Percentiles rank a stretch among this genome's conserved stretches.
Evolutionary conservation across 768 basidiomycete genomes (phyloP).

Genomic region (Lentinula lateritia): DNA sequence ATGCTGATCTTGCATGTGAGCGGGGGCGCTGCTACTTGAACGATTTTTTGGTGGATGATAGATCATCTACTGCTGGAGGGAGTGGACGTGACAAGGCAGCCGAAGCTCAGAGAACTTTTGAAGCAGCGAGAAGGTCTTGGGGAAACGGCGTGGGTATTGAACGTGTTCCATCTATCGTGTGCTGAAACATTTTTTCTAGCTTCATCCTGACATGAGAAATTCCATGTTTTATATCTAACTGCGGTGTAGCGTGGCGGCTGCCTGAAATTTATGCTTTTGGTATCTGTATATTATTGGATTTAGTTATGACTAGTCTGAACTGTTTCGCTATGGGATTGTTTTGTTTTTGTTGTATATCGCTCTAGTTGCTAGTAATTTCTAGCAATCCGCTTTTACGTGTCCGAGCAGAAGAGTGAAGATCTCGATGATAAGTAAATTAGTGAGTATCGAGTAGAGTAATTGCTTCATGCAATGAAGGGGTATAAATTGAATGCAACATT

Average conservation of each 20-base stretch:
- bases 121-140: slow-evolving; percentile 45
- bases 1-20: slow-evolving; percentile 80
- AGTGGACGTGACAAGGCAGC: slow-evolving; percentile 22
- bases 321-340: not conserved
- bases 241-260: not conserved
- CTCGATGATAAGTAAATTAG: too few species aligned
- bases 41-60: slow-evolving; percentile 58
- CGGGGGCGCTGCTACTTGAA: slow-evolving; percentile 73
- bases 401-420: too few species aligned
- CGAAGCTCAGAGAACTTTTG: slow-evolving; percentile 24
- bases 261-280: not conserved
- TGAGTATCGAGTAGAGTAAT: not conserved
- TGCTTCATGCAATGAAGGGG: not conserved
- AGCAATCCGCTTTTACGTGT: too few species aligned
- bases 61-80: slow-evolving; percentile 22
- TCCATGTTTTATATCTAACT: slow-evolving; percentile 74
- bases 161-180: not conserved
- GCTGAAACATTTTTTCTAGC: slow-evolving; percentile 19
- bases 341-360: not conserved
- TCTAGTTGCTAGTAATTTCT: too few species aligned
- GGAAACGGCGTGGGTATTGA: slow-evolving; percentile 40
- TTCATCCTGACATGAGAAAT: slow-evolving; percentile 51
- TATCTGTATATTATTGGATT: not conserved
- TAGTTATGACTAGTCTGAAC: not conserved
- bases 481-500: too few species aligned